These are phyloP conservation scores for Rickenella mellea DNA, from an alignment of 768 basidiomycete species.

Conservation along the genomic window DNA sequence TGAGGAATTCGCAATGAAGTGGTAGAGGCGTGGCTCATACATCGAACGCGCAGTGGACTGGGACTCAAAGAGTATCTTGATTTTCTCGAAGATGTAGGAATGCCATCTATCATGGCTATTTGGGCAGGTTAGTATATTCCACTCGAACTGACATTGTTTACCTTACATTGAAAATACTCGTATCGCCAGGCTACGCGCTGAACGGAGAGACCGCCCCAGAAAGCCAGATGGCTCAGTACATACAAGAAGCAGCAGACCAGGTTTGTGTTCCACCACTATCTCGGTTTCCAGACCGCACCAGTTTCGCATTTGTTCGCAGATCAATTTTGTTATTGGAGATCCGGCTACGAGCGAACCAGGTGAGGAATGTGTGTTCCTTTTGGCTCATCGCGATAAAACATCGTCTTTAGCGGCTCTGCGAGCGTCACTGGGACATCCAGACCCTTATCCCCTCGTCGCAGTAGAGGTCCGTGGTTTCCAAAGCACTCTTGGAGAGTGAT, in stretches of 20 bases:
- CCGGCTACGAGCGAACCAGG: slow-evolving; percentile 31
- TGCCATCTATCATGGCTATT: slow-evolving; percentile 54
- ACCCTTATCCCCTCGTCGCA: slow-evolving; percentile 29
- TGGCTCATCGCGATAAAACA: neutral
- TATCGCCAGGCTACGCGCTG: slow-evolving; percentile 37
- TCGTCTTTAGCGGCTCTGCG: slow-evolving; percentile 35
- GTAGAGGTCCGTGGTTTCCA: no score
- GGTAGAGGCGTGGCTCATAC: no score
- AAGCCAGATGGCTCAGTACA: slow-evolving; percentile 33
- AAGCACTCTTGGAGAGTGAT: no score
- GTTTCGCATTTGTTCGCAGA: no score
- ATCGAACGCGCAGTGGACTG: slow-evolving; percentile 29
- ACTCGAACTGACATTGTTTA: neutral
- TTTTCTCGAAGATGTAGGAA: slow-evolving; percentile 46
- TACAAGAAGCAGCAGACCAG: slow-evolving; percentile 49
- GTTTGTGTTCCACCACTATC: slow-evolving; percentile 21
- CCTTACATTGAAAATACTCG: no score
- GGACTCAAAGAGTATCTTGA: slow-evolving; percentile 48
- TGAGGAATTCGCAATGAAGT: slow-evolving; percentile 14
- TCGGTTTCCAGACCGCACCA: no score
- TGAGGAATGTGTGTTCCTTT: slow-evolving; percentile 5
- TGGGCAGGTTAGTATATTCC: slow-evolving; percentile 35
- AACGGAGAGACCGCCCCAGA: slow-evolving; percentile 34
- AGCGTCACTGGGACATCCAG: slow-evolving; percentile 44
- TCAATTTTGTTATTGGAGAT: slow-evolving; percentile 54